Conservation (phyloP, 1,284 basidiomycete species). For the Takashimella koratensis region DNA sequence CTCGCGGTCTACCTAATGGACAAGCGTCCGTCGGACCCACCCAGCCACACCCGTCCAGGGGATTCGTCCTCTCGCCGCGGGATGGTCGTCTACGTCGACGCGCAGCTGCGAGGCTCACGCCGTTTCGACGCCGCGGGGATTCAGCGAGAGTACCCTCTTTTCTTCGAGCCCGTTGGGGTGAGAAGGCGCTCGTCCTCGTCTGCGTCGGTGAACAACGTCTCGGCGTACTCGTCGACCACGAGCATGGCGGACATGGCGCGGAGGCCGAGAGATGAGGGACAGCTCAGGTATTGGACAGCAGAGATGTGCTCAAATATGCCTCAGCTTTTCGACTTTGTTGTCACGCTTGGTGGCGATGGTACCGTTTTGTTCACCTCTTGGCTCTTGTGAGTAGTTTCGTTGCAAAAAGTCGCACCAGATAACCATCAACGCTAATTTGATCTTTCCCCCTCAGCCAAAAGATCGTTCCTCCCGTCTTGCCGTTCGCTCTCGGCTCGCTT, state of each 20-base stretch:
- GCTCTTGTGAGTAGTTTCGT: slow-evolving; percentile 64
- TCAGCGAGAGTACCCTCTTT: slow-evolving; percentile 75
- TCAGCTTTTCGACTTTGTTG: slow-evolving; percentile 95
- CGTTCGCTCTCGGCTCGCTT: slow-evolving; percentile 96
- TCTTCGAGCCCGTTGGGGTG: slow-evolving; percentile 69
- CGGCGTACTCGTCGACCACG: slow-evolving; percentile 30
- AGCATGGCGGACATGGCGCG: slow-evolving; percentile 32
- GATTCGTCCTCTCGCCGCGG: slow-evolving; percentile 9
- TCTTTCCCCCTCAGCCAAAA: slow-evolving; percentile 57
- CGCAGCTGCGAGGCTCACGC: slow-evolving; percentile 83
- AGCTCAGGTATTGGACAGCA: slow-evolving; percentile 94
- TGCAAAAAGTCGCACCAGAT: not conserved
- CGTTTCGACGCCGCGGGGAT: slow-evolving; percentile 93
- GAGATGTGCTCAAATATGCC: slow-evolving; percentile 91
- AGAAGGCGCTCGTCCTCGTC: slow-evolving; percentile 63
- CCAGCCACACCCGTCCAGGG: not conserved
- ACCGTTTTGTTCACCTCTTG: slow-evolving; percentile 99
- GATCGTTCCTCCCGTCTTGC: slow-evolving; percentile 94
- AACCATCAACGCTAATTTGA: not conserved
- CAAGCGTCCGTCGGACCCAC: slow-evolving; percentile 52
- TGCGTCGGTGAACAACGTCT: slow-evolving; percentile 23
- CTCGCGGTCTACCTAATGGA: slow-evolving; percentile 91
- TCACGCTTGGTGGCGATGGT: slow-evolving; percentile 97
- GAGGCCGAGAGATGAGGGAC: slow-evolving; percentile 64
- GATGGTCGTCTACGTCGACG: slow-evolving; percentile 71